A percentile compares a stretch with the other conserved stretches of the same genome.
These are phyloP conservation scores for Trifolium subterraneum DNA, from an alignment of 306 rosid species.

Conservation along the genomic window DNA sequence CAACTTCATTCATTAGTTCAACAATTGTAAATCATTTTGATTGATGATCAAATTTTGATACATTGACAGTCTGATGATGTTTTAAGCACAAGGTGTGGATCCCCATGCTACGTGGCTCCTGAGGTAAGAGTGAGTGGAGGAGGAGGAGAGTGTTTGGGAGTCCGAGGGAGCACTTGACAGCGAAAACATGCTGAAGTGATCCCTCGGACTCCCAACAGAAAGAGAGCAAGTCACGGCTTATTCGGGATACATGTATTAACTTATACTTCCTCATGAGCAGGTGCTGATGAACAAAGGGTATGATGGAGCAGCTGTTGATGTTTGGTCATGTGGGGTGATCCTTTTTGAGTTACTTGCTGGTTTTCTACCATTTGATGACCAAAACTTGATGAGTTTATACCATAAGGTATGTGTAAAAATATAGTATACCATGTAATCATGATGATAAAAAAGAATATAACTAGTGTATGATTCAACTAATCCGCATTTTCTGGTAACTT, in stretches of 20 bases:
- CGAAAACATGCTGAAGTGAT: neutral
- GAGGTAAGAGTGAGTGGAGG: constrained; percentile 54
- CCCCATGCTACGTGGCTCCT: constrained; percentile 89
- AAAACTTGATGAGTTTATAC: constrained; percentile 61
- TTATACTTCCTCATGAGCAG: constrained; percentile 44
- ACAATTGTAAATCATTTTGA: neutral
- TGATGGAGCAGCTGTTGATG: constrained; percentile 83
- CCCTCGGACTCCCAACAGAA: neutral
- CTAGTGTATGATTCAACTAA: constrained; percentile 26
- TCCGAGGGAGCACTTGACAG: neutral
- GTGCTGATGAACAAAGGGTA: constrained; percentile 61
- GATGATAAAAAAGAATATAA: neutral
- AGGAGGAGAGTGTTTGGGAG: neutral
- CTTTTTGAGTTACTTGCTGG: constrained; percentile 83
- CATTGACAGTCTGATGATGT: constrained; percentile 58
- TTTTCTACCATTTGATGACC: constrained; percentile 74
- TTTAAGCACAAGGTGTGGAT: constrained; percentile 74
- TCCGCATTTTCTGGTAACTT: constrained; percentile 38
- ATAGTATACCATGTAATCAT: neutral
- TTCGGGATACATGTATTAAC: constrained; percentile 2
- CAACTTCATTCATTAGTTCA: constrained; percentile 3
- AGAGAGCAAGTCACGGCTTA: neutral
- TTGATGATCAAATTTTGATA: constrained; percentile 37
- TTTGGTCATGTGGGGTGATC: constrained; percentile 91
- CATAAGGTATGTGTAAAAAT: constrained; percentile 63